Evolutionary conservation across 2,329 filamentous ascomycete genomes (phyloP), one percentile per base, ranked within the genome.

Genomic region (Colletotrichum karsti): DNA sequence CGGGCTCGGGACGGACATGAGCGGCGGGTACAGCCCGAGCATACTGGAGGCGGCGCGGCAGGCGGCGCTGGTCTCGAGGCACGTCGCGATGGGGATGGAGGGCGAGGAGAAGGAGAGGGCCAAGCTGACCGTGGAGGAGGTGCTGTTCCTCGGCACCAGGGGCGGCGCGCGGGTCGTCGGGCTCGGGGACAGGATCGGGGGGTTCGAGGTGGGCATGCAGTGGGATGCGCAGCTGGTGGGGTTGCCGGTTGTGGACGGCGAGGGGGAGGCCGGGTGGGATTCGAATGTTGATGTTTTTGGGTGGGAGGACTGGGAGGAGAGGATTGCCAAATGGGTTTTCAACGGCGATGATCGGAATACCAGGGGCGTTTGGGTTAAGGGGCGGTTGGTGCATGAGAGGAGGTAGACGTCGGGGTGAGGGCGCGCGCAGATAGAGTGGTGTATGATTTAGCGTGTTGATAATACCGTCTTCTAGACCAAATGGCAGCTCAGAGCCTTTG

Each of bases 331-430:
- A 84, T 99, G 96, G 96, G 84, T 98, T 69, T 99, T 93, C 81
- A 92, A 89, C 72, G 96, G 96, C 0, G 95, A 98, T 82, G 96
- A 98, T 80, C 85, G 95, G 72, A 98, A 98, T 78, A 95, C 94
- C 3, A 87, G 86, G 73, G 90, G 87, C 72, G 96, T 99, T 5
- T 99, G 95, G 95, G 94, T 98, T 2, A 90, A 87, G 76, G 96
- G 96, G 3, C 82, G 90, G 70, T 79, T 97, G 78, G 96, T 98
- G 53, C 94, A 97, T 81, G 78, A 85, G 77, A 79, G 82, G 73
- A 60, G 37, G 59, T 73, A 69, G 63, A n/a, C n/a, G n/a, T n/a
- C n/a, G n/a, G n/a, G n/a, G n/a, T n/a, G n/a, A n/a, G n/a, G n/a
- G n/a, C n/a, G n/a, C n/a, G n/a, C n/a, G n/a, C n/a, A n/a, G n/a